These are phyloP conservation scores for Sporisorium iseilematis-ciliati DNA, from an alignment of 1,284 basidiomycete genomes.

Conservation along the genomic window DNA sequence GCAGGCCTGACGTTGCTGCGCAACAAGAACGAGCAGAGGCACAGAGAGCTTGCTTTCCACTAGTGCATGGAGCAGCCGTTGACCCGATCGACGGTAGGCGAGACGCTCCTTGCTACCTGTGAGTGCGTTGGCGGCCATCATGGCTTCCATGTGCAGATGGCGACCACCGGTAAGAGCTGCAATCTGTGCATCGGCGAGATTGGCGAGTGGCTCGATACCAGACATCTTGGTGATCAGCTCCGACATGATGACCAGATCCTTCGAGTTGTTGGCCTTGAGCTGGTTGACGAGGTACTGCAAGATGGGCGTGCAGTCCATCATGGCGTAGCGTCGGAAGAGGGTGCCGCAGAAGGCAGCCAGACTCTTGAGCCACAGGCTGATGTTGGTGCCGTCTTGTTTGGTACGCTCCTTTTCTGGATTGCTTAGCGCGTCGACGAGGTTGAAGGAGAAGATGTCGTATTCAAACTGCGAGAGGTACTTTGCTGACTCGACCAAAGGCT, in stretches of 20 bases:
- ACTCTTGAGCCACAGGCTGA: slow-evolving; percentile 86
- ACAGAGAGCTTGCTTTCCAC: slow-evolving; percentile 54
- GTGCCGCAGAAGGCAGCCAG: slow-evolving; percentile 93
- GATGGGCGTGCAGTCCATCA: slow-evolving; percentile 83
- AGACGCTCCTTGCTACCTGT: slow-evolving; percentile 54
- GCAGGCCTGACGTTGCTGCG: slow-evolving; percentile 67
- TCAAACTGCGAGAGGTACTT: slow-evolving; percentile 90
- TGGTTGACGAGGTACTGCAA: slow-evolving; percentile 93
- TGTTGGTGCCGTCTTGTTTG: slow-evolving; percentile 92
- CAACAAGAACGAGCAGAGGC: slow-evolving; percentile 64
- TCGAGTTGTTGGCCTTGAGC: slow-evolving; percentile 77
- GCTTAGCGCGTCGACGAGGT: slow-evolving; percentile 84
- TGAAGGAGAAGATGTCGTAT: slow-evolving; percentile 91
- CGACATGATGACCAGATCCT: slow-evolving; percentile 89
- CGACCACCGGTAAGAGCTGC: slow-evolving; percentile 90
- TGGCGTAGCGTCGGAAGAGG: slow-evolving; percentile 83
- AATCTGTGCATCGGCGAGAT: slow-evolving; percentile 86
- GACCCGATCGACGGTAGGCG: slow-evolving; percentile 53
- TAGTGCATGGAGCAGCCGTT: slow-evolving; percentile 54
- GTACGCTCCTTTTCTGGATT: slow-evolving; percentile 86
- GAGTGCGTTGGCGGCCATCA: slow-evolving; percentile 69
- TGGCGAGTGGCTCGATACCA: slow-evolving; percentile 78
- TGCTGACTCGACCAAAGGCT: slow-evolving; percentile 89
- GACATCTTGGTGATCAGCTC: slow-evolving; percentile 96
- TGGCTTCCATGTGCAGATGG: slow-evolving; percentile 84